Conservation (phyloP, 2,329 filamentous ascomycete species). For the Cladosporium velox region DNA sequence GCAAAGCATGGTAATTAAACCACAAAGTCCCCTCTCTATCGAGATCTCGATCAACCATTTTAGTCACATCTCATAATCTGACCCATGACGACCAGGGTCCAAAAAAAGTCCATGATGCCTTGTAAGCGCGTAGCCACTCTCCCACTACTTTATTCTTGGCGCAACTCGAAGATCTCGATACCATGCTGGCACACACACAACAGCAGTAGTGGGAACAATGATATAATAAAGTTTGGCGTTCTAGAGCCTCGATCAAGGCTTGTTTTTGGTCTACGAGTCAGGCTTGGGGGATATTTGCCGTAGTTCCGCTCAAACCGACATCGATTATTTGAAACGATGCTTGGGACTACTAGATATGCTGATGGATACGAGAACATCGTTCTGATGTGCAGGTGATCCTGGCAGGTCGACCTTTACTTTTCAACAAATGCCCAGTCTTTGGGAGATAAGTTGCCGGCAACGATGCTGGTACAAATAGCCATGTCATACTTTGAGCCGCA, state of each 20-base stretch:
- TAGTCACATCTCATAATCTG: not conserved
- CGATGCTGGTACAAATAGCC: not conserved
- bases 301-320: not conserved
- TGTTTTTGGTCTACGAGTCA: not conserved
- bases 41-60: not conserved
- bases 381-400: not conserved
- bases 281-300: not conserved
- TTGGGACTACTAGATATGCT: not conserved
- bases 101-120: not conserved
- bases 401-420: not conserved
- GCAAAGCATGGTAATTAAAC: not conserved
- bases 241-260: not conserved
- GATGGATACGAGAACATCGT: not conserved
- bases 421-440: not conserved
- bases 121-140: not conserved
- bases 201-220: not conserved
- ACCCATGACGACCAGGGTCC: not conserved
- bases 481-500: not conserved
- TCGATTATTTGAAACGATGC: not conserved
- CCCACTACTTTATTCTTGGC: not conserved
- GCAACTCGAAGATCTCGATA: not conserved
- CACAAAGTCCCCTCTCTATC: not conserved
- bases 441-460: not conserved
- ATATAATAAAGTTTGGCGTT: constrained; percentile 2
- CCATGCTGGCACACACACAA: not conserved